Percentiles rank a stretch among this genome's conserved stretches.
Evolutionary conservation across 352 stramenopile species (phyloP).

Genomic region (Globisporangium camurandrum): DNA sequence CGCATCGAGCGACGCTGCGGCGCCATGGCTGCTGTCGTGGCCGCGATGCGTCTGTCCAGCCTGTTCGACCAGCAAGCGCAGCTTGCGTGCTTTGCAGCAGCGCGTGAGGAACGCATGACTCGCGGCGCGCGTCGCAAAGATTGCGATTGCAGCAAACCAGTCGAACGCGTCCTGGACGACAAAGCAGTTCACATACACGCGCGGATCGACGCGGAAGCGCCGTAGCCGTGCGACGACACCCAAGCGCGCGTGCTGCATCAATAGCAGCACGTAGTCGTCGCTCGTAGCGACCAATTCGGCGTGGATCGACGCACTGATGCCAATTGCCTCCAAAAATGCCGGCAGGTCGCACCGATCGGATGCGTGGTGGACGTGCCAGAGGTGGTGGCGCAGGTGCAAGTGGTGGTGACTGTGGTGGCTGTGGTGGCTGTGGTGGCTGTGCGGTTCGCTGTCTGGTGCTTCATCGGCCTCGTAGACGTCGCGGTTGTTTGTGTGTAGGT

Average conservation of each 20-base stretch:
- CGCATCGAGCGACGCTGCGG: neutral
- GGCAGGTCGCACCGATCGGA: conserved; percentile 17
- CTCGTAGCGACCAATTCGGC: conserved; percentile 31
- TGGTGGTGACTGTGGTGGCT: conserved; percentile 4
- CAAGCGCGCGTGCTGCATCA: conserved; percentile 52
- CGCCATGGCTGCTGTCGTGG: neutral
- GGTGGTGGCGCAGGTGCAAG: conserved; percentile 6
- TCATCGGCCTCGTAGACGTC: neutral
- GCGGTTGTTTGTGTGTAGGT: neutral
- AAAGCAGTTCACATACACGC: conserved; percentile 70
- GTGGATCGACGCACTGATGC: conserved; percentile 45
- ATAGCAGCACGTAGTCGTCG: conserved; percentile 68
- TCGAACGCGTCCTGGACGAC: conserved; percentile 56
- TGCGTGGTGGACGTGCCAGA: conserved; percentile 1
- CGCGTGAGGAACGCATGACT: conserved; percentile 53
- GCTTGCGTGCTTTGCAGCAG: conserved; percentile 67
- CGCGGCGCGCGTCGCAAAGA: conserved; percentile 32
- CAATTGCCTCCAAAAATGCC: conserved; percentile 34
- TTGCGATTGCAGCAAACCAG: conserved; percentile 42
- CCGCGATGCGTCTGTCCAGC: conserved; percentile 28
- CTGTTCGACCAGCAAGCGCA: conserved; percentile 58
- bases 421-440: conserved; percentile 1
- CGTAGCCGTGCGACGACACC: conserved; percentile 38
- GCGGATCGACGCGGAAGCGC: conserved; percentile 64
- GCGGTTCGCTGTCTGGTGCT: neutral